Evolutionary conservation across 78 protist species (phyloP).

Genomic region (Polysphondylium violaceum): DNA sequence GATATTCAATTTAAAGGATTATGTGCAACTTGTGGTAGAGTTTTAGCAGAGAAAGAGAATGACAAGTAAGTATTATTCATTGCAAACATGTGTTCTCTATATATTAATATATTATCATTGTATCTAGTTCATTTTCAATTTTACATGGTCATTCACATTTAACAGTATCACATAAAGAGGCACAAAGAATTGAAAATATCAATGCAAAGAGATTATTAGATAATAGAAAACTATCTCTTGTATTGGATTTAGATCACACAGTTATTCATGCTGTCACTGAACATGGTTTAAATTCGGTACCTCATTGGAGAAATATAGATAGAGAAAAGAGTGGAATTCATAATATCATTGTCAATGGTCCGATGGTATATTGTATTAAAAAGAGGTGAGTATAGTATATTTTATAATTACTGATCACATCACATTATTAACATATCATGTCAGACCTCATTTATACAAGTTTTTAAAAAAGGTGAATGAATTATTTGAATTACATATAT

Average conservation of each 20-base stretch:
- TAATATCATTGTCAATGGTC: conserved; percentile 21
- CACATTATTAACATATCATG: not conserved
- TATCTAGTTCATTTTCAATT: conserved; percentile 2
- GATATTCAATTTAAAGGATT: conserved; percentile 52
- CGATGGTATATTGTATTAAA: conserved; percentile 41
- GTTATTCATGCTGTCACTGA: conserved; percentile 75
- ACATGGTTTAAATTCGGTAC: conserved; percentile 16
- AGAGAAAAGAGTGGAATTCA: conserved; percentile 16
- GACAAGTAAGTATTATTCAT: not conserved
- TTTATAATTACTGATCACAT: not conserved
- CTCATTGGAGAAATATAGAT: conserved; percentile 27
- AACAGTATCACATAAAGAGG: conserved; percentile 51
- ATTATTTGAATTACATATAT: conserved; percentile 64
- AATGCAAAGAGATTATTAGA: conserved; percentile 42
- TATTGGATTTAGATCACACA: conserved; percentile 72
- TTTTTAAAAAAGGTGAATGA: conserved; percentile 29
- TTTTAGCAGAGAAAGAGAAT: conserved; percentile 4
- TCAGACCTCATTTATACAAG: conserved; percentile 51
- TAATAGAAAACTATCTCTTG: conserved; percentile 45
- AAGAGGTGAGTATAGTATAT: conserved; percentile 2
- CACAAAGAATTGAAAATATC: conserved; percentile 32
- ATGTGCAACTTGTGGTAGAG: conserved; percentile 77
- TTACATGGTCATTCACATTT: conserved; percentile 41
- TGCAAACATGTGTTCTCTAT: not conserved
- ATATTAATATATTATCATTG: not conserved